A percentile compares a stretch with the other conserved stretches of the same genome.
Evolutionary conservation across 108 stramenopile species (phyloP).

Genomic region (Bacterosira constricta): DNA sequence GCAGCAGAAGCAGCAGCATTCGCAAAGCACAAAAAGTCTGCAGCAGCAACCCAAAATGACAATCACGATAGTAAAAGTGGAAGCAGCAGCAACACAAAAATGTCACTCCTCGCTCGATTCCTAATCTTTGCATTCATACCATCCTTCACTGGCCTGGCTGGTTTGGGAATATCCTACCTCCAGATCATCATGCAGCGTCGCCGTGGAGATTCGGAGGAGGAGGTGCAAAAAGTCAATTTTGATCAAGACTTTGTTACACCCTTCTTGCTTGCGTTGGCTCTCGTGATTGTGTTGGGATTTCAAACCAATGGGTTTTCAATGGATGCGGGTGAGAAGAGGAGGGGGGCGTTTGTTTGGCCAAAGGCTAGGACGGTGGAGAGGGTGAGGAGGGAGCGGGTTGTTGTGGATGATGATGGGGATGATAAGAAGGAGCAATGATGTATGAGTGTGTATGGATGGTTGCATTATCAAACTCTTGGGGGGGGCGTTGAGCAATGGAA

Average conservation of each 20-base stretch:
- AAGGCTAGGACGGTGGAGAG: slow-evolving; percentile 11
- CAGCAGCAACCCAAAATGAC: no score
- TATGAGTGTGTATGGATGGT: no score
- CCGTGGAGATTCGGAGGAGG: not conserved
- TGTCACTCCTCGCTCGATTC: slow-evolving; percentile 19
- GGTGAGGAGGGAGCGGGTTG: slow-evolving; percentile 8
- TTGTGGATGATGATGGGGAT: slow-evolving; percentile 23
- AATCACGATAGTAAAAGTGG: no score
- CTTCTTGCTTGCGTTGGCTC: slow-evolving; percentile 50
- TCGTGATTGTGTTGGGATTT: slow-evolving; percentile 64
- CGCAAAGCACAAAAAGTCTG: no score
- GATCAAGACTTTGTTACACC: slow-evolving; percentile 68
- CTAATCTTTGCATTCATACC: slow-evolving; percentile 59
- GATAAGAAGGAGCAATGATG: no score
- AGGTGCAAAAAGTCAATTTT: slow-evolving; percentile 33
- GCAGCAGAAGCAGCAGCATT: no score
- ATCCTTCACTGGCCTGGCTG: slow-evolving; percentile 44
- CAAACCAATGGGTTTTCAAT: slow-evolving; percentile 67
- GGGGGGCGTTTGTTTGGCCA: slow-evolving; percentile 22
- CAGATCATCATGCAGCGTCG: slow-evolving; percentile 18
- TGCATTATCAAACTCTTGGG: no score
- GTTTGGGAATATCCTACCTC: slow-evolving; percentile 50
- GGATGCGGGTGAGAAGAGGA: slow-evolving; percentile 20
- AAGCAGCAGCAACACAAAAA: no score
- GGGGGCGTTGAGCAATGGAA: no score